phyloP scores from a whole-genome alignment of 2,329 filamentous ascomycete genomes.

The Chrysoporthe cubensis region DNA sequence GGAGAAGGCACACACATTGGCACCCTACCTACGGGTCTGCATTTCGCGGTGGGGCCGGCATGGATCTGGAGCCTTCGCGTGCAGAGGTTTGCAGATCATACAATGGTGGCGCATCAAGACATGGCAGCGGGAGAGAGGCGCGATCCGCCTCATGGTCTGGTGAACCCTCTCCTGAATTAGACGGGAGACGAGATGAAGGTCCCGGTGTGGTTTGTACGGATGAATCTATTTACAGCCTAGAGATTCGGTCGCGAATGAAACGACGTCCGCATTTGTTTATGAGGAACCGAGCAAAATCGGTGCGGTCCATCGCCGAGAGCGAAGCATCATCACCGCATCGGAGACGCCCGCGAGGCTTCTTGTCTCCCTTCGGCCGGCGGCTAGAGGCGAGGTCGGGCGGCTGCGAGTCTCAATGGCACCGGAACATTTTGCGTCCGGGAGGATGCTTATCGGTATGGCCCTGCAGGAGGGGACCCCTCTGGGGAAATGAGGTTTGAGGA shows the following conservation, averaged over 20 bases:
- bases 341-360: background rate
- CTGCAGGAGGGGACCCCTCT: background rate
- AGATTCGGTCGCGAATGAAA: background rate
- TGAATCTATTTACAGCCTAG: background rate
- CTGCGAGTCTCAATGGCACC: background rate
- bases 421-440: background rate
- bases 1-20: too few species aligned
- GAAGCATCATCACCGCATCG: background rate
- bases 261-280: background rate
- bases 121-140: background rate
- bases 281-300: background rate
- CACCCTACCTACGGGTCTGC: background rate
- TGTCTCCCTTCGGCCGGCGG: background rate
- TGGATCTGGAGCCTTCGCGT: background rate
- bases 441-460: background rate
- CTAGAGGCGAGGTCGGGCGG: background rate
- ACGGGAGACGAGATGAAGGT: slow-evolving; percentile 6
- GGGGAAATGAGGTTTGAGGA: background rate
- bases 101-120: background rate
- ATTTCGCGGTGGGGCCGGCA: background rate
- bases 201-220: background rate
- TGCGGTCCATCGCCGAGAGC: background rate
- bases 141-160: background rate
- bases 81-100: background rate
- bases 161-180: background rate